Conservation (phyloP, 371 early-diverging fungal species). For the Mortierella sp. region DNA sequence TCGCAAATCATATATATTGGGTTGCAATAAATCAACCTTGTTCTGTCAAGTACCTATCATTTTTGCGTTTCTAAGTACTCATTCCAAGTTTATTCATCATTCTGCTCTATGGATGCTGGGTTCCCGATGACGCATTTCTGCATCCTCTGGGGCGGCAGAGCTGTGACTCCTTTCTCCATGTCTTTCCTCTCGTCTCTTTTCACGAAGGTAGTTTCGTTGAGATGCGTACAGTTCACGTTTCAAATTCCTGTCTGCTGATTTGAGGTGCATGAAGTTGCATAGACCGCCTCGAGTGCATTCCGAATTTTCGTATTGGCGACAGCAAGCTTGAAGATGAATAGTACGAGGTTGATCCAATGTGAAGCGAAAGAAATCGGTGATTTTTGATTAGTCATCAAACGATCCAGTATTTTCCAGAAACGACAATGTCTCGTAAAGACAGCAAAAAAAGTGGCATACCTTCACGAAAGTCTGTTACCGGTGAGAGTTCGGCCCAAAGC, state of each 20-base stretch:
- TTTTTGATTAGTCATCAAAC: slow-evolving; percentile 13
- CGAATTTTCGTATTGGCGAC: slow-evolving; percentile 94
- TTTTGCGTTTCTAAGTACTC: neutral
- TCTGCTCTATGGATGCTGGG: slow-evolving; percentile 8
- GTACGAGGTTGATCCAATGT: too few species aligned
- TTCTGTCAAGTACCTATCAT: too few species aligned
- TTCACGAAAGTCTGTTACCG: slow-evolving; percentile 97
- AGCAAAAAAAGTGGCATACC: slow-evolving; percentile 25
- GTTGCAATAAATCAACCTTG: too few species aligned
- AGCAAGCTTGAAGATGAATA: slow-evolving; percentile 76
- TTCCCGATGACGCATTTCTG: slow-evolving; percentile 24
- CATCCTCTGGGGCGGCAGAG: slow-evolving; percentile 35
- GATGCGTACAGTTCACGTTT: slow-evolving; percentile 85
- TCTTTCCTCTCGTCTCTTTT: slow-evolving; percentile 60
- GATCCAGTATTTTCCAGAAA: neutral
- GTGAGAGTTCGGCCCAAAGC: slow-evolving; percentile 95
- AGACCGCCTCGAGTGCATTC: slow-evolving; percentile 97
- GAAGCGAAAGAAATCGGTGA: neutral
- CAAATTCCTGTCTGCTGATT: slow-evolving; percentile 81
- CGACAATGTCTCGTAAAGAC: too few species aligned
- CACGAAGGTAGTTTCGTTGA: slow-evolving; percentile 76
- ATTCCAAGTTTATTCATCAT: neutral
- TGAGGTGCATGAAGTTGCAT: slow-evolving; percentile 99
- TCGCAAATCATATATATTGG: too few species aligned
- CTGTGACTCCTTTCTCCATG: slow-evolving; percentile 41